phyloP scores from a whole-genome alignment of 1,284 basidiomycete species.

The Takashimella koratensis region DNA sequence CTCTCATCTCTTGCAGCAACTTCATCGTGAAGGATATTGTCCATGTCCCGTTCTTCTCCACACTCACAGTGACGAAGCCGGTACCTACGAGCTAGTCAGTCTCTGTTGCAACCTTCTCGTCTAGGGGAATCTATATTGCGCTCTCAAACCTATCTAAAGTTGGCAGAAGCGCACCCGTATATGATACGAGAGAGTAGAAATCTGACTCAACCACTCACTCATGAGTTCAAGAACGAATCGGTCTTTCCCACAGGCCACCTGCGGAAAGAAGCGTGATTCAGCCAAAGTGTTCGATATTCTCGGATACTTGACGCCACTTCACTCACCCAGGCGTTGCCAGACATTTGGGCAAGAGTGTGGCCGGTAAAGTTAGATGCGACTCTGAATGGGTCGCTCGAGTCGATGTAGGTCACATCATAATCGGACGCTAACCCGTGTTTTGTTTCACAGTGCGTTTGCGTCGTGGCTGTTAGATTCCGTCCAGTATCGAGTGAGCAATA shows the following conservation, averaged over 20 bases:
- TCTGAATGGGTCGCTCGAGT: conserved; percentile 73
- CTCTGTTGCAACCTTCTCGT: too few species aligned
- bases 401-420: conserved; percentile 66
- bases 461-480: not conserved
- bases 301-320: too few species aligned
- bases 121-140: too few species aligned
- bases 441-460: not conserved
- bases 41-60: conserved; percentile 11
- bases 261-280: conserved; percentile 54
- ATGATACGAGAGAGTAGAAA: too few species aligned
- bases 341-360: conserved; percentile 54
- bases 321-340: conserved; percentile 51
- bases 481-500: conserved; percentile 11
- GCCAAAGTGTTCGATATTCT: too few species aligned
- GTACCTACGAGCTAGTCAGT: conserved; percentile 44
- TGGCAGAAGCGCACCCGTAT: too few species aligned
- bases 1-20: conserved; percentile 17
- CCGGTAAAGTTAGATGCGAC: conserved; percentile 15
- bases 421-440: conserved; percentile 3
- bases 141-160: too few species aligned
- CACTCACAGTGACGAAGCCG: conserved; percentile 70
- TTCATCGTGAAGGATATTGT: conserved; percentile 23
- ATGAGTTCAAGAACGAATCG: conserved; percentile 75
- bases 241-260: conserved; percentile 77
- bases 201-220: conserved; percentile 47